These are phyloP conservation scores for Candida gigantensis DNA, from an alignment of 1,139 yeast genomes.

Conservation along the genomic window DNA sequence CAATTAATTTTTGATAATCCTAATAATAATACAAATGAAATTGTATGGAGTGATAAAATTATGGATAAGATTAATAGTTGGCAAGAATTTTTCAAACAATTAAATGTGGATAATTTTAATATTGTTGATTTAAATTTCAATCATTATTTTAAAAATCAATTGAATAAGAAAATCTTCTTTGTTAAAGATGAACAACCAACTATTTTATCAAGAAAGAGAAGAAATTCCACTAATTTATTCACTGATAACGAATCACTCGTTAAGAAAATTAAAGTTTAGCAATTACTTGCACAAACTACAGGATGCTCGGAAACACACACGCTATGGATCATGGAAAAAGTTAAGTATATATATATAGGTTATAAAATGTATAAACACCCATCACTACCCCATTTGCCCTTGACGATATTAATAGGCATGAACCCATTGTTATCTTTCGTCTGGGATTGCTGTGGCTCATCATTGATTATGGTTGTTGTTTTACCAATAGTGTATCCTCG, in stretches of 20 bases:
- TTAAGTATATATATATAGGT: constrained; percentile 1
- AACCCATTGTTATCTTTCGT: constrained; percentile 54
- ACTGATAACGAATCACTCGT: neutral
- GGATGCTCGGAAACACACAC: no score
- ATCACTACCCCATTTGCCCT: constrained; percentile 68
- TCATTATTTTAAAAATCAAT: constrained; percentile 34
- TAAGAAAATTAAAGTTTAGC: constrained; percentile 12
- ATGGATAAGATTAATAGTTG: constrained; percentile 31
- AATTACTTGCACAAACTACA: no score
- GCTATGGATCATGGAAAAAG: neutral
- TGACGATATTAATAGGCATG: constrained; percentile 52
- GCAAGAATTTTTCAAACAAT: constrained; percentile 27
- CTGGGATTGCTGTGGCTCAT: constrained; percentile 23
- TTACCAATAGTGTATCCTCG: constrained; percentile 73
- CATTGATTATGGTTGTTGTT: constrained; percentile 22
- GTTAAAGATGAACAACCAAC: constrained; percentile 7
- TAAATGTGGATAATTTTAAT: constrained; percentile 21
- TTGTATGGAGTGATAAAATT: constrained; percentile 31
- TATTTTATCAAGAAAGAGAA: constrained; percentile 4
- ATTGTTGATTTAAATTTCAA: constrained; percentile 30
- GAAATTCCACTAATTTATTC: constrained; percentile 19
- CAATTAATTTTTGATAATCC: constrained; percentile 23
- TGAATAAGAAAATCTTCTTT: constrained; percentile 35
- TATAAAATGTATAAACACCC: constrained; percentile 61
- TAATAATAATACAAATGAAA: constrained; percentile 23